Conservation (phyloP, 2,329 filamentous ascomycete genomes). For the Pseudocercospora eumusae region DNA sequence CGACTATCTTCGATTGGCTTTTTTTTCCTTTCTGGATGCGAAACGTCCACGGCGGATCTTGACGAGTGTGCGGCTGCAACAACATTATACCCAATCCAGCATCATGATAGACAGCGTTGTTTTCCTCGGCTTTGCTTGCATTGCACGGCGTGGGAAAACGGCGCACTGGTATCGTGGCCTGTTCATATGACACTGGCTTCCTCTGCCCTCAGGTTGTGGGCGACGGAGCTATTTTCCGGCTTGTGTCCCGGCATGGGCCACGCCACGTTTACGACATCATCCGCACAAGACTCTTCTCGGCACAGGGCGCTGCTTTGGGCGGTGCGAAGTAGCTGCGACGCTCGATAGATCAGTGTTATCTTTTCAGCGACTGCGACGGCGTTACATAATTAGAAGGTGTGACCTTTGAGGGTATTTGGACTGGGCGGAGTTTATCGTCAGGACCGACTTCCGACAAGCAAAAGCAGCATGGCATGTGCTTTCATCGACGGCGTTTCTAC, state of each 20-base stretch:
- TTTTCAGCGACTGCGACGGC: conserved; percentile 24
- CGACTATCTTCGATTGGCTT: conserved; percentile 22
- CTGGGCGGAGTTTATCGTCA: conserved; percentile 13
- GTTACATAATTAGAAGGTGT: conserved; percentile 26
- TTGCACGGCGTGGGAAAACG: conserved; percentile 31
- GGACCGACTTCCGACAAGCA: conserved; percentile 18
- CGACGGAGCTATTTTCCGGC: conserved; percentile 24
- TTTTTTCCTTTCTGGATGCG: conserved; percentile 22
- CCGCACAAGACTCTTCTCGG: conserved; percentile 23
- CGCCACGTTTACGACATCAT: conserved; percentile 30
- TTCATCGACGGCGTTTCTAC: conserved; percentile 22
- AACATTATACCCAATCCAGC: conserved; percentile 33
- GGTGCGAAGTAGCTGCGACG: conserved; percentile 23
- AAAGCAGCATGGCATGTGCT: conserved; percentile 25
- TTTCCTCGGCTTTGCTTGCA: conserved; percentile 30
- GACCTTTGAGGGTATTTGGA: conserved; percentile 10
- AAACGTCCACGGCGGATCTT: conserved; percentile 28
- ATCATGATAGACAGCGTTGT: conserved; percentile 36
- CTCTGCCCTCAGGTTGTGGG: conserved; percentile 30
- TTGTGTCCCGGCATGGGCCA: conserved; percentile 26
- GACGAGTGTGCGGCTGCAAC: conserved; percentile 27
- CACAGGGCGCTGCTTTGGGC: conserved; percentile 26
- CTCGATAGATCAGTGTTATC: conserved; percentile 29
- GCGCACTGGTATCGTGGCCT: conserved; percentile 30
- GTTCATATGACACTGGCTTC: conserved; percentile 22